phyloP scores from a whole-genome alignment of 73 alveolate genomes.

The Paramecium biaurelia region DNA sequence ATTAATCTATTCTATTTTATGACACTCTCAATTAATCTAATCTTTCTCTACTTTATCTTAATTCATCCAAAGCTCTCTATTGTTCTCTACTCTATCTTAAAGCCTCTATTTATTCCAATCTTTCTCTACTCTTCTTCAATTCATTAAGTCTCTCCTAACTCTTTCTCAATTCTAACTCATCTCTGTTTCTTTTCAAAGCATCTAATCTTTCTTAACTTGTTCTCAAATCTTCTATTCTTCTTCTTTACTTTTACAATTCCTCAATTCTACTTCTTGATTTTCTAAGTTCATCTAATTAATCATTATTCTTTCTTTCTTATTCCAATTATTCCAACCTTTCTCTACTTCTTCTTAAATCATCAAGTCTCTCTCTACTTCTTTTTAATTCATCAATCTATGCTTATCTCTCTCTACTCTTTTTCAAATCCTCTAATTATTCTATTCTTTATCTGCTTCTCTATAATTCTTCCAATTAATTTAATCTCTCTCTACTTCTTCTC shows the following conservation, averaged over 20 bases:
- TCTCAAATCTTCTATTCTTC: slow-evolving; percentile 3
- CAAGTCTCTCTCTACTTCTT: background rate
- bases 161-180: background rate
- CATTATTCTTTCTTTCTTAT: background rate
- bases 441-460: background rate
- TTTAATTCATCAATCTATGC: background rate
- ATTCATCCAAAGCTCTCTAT: background rate
- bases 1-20: background rate
- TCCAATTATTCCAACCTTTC: background rate
- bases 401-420: background rate
- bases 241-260: background rate
- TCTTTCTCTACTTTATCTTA: background rate
- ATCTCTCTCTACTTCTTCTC: background rate
- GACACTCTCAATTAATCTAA: background rate
- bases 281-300: background rate
- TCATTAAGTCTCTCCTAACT: slow-evolving; percentile 22
- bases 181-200: slow-evolving; percentile 20
- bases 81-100: background rate
- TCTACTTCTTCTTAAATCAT: background rate
- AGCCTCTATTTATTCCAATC: background rate
- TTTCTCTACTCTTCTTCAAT: background rate
- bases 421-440: background rate
- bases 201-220: slow-evolving; percentile 3
- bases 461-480: background rate
- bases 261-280: slow-evolving; percentile 19